phyloP scores from a whole-genome alignment of 2,329 filamentous ascomycete species.

The Trichoderma asperellum region DNA sequence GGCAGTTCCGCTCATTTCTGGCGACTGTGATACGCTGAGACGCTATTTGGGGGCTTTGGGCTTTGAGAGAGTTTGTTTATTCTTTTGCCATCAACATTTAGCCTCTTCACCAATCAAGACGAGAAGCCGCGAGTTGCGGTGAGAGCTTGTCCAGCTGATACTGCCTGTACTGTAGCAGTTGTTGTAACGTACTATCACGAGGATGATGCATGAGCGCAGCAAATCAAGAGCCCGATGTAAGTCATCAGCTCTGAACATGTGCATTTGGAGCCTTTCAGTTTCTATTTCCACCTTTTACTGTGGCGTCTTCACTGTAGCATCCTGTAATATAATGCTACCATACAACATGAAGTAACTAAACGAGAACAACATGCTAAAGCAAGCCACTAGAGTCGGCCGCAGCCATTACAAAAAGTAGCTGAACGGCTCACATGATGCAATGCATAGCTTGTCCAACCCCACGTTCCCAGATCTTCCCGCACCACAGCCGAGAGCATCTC shows the following conservation, averaged over 20 bases:
- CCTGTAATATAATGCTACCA: background rate
- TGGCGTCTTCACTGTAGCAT: background rate
- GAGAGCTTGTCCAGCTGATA: background rate
- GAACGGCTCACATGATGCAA: background rate
- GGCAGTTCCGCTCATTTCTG: conserved; percentile 6
- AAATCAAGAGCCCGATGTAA: background rate
- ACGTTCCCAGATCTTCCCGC: background rate
- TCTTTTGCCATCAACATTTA: conserved; percentile 7
- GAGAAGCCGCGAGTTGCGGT: conserved; percentile 6
- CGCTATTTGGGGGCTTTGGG: background rate
- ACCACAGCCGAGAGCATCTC: background rate
- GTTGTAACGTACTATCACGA: background rate
- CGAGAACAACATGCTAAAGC: background rate
- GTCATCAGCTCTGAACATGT: background rate
- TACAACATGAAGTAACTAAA: background rate
- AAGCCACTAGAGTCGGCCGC: background rate
- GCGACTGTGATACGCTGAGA: background rate
- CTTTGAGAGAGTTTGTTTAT: conserved; percentile 16
- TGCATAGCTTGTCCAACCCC: background rate
- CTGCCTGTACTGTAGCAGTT: background rate
- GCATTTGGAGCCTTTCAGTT: background rate
- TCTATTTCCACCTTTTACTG: background rate
- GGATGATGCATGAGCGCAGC: background rate
- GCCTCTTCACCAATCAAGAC: conserved; percentile 10
- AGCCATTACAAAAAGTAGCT: background rate